These are phyloP conservation scores for Saccharomyces pastorianus DNA, from an alignment of 1,139 yeast genomes.

Conservation along the genomic window DNA sequence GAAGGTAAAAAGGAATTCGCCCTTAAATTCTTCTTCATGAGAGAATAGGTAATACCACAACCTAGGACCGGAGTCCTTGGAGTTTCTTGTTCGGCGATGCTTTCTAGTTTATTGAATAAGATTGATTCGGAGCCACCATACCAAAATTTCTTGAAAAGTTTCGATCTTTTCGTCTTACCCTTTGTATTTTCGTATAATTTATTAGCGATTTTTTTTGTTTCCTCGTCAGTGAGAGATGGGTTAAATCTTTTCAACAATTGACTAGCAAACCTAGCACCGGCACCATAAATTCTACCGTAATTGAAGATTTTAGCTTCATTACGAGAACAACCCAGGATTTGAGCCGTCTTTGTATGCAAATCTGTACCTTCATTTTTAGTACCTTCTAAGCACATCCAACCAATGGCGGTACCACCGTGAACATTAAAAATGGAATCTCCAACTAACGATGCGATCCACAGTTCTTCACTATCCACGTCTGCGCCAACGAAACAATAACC, in stretches of 20 bases:
- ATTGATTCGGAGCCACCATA: conserved; percentile 92
- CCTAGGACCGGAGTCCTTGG: conserved; percentile 92
- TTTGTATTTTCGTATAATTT: conserved; percentile 73
- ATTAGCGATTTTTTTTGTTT: conserved; percentile 62
- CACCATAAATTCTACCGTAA: conserved; percentile 96
- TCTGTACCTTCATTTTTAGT: conserved; percentile 87
- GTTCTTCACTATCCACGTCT: conserved; percentile 94
- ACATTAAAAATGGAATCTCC: conserved; percentile 85
- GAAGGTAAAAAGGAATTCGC: conserved; percentile 72
- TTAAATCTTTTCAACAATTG: conserved; percentile 76
- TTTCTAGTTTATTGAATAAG: conserved; percentile 80
- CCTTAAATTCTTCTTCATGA: conserved; percentile 57
- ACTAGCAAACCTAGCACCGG: conserved; percentile 87
- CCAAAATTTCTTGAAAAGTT: conserved; percentile 45
- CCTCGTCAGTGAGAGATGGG: conserved; percentile 54
- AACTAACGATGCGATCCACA: conserved; percentile 93
- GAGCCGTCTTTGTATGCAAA: conserved; percentile 89
- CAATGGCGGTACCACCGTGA: conserved; percentile 94
- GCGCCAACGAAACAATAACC: conserved; percentile 96
- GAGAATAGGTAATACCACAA: conserved; percentile 85
- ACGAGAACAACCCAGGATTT: conserved; percentile 79
- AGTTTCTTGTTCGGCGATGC: conserved; percentile 72
- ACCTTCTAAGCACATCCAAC: conserved; percentile 99
- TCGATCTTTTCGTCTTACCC: conserved; percentile 43
- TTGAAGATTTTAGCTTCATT: conserved; percentile 92